Evolutionary conservation across 768 basidiomycete species (phyloP), one percentile per base, ranked within the genome.

Genomic region (Trametes meyenii): DNA sequence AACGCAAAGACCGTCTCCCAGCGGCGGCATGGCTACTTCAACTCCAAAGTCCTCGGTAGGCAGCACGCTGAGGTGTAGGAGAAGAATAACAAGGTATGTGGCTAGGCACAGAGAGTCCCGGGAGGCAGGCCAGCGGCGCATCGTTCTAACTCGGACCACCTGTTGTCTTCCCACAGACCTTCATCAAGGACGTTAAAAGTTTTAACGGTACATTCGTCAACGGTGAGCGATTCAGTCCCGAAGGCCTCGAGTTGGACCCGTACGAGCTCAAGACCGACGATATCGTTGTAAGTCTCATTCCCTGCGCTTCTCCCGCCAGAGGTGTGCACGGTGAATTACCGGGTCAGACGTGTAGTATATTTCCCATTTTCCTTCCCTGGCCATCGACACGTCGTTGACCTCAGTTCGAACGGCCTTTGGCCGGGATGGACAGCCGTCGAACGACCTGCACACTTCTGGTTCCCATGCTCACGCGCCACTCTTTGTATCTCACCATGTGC

Each of bases 11-110:
- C 95, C 0, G 86, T 92, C 33, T 96, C 96, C 17, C 87, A 84
- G 12, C 94, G 96, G 71, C 81, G 90, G 69, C 98, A 99, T 72
- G 96, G 95, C 11, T 99, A 91, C 78, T 98, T 99, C 73, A 96
- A 98, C 78, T 91, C 89, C 23, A 98, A 98, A 72, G 89, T 98
- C 7, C 81, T 99, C 62, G 93, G 91, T 67, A 81, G 96, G 67
- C 90, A 92, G 78, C 96, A 98, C 71, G 96, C 96, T 14, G 96
- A 98, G 77, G 92, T 99, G n/a, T 99, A 90, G 96, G 95, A 93
- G 77, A 92, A 96, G 62, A 79, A 75, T 44, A 86, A 85, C 46
- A 96, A 96, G 85, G 95, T 94, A 50, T 51, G 79, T 50, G 24
- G 21, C 50, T 13, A 44, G 43, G 2, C 48, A 12, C 26, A n/a